phyloP scores from a whole-genome alignment of 441 rosid genomes.

The Eutrema salsugineum region DNA sequence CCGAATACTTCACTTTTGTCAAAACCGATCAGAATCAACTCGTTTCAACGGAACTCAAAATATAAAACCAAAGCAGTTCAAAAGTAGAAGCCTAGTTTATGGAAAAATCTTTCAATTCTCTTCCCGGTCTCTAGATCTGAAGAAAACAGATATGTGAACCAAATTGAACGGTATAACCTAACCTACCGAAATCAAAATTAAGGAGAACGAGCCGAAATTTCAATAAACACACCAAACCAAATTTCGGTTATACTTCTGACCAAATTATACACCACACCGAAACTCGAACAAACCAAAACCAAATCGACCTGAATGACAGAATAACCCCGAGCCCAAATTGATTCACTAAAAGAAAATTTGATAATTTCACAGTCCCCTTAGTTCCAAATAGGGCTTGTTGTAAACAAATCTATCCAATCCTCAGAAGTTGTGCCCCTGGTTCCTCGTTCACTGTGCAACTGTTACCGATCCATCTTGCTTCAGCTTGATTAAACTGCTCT shows the following conservation, averaged over 20 bases:
- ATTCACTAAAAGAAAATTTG: background rate
- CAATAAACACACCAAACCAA: background rate
- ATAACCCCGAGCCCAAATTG: too few relatives aligned
- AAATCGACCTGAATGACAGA: background rate
- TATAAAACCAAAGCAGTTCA: too few relatives aligned
- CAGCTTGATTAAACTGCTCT: constrained; percentile 79
- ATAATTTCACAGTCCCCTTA: background rate
- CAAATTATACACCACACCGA: background rate
- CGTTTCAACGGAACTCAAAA: too few relatives aligned
- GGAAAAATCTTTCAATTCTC: too few relatives aligned
- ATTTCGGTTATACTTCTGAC: background rate
- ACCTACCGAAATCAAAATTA: too few relatives aligned
- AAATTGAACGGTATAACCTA: too few relatives aligned
- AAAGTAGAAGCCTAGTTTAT: too few relatives aligned
- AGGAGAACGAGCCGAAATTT: background rate
- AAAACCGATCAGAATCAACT: too few relatives aligned
- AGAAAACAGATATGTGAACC: too few relatives aligned
- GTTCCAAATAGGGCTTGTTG: background rate
- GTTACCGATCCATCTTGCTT: constrained; percentile 69
- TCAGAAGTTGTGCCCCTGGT: background rate
- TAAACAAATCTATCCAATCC: background rate
- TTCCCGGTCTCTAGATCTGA: too few relatives aligned
- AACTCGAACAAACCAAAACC: background rate
- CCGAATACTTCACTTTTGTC: too few relatives aligned
- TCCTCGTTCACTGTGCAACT: constrained; percentile 36